Base-by-base conservation (phyloP, 768 basidiomycete species). In the Boletus rufocinnamomeus region DNA sequence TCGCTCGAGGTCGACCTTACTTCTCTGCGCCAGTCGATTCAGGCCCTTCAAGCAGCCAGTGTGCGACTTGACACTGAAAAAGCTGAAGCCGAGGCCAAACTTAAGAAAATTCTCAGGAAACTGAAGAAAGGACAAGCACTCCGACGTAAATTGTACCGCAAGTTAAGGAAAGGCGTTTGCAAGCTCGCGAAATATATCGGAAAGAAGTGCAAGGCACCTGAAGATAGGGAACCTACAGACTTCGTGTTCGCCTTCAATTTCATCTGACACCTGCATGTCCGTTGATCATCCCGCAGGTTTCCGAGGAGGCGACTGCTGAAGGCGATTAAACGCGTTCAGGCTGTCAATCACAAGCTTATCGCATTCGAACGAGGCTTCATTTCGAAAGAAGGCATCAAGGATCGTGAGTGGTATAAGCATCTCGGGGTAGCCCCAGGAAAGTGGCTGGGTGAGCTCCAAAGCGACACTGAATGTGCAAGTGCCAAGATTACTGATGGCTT, bases 361-460 rank as follows among this genome's bases (percentile, higher is more conserved):
- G 74, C 77, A 4, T 93, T 93, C 61, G 91, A 94, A 70, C 82
- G 84, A 50, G 91, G 93, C 1, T 92, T 96, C 71, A 88, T 96
- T 54, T 85, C 84, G n/a, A 76, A 87, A 64, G 84, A 77, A 19
- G 94, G 93, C 1, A 85, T 95, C 63, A 86, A 86, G 63, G 85
- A 87, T 52, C 81, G 91, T 41, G 87, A 91, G 69, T 96, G 94
- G 94, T 96, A 92, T 70, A 86, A 80, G 63, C 89, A 95, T 73
- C 80, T 95, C n/a, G 93, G 82, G 48, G 91, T 95, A 47, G 93
- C 94, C 14, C 94, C 94, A 32, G 94, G 94, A 50, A 87, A 89
- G 74, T 89, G 89, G 87, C 82, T 89, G 41, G 89, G 89, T 90
- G 63, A 65, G 81, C 68, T 30, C 17, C 27, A 11, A 45, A 57